These are phyloP conservation scores for Penstemon newberryi DNA, from an alignment of 257 asterid genomes.

Conservation along the genomic window DNA sequence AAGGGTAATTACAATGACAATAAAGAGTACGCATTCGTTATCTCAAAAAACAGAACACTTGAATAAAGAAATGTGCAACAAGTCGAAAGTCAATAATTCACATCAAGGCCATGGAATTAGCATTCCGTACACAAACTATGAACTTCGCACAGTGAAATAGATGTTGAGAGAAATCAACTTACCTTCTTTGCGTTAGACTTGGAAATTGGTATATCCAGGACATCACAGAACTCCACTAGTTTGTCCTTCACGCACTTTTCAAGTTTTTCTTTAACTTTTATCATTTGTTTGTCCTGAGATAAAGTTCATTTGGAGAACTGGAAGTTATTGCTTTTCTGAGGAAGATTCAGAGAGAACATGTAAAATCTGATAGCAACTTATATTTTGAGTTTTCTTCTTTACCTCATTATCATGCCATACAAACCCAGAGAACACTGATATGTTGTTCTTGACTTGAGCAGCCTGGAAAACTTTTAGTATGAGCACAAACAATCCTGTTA, in stretches of 20 bases:
- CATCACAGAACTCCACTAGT: conserved; percentile 76
- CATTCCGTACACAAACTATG: background rate
- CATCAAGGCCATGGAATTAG: background rate
- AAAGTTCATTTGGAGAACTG: conserved; percentile 19
- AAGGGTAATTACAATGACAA: too few species aligned
- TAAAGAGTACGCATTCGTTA: background rate
- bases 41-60: conserved; percentile 23
- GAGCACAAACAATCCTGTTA: conserved; percentile 8
- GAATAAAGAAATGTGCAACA: background rate
- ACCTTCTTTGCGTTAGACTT: conserved; percentile 75
- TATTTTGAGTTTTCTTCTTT: conserved; percentile 9
- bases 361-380: conserved; percentile 8
- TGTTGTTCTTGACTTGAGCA: conserved; percentile 69
- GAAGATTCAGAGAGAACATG: conserved; percentile 17
- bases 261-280: conserved; percentile 71
- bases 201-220: conserved; percentile 71
- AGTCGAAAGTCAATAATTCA: conserved; percentile 8
- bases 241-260: conserved; percentile 88
- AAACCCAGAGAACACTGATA: conserved; percentile 85
- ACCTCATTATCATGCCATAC: conserved; percentile 95
- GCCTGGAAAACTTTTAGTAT: conserved; percentile 53
- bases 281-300: conserved; percentile 79
- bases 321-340: conserved; percentile 12
- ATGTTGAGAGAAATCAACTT: conserved; percentile 27
- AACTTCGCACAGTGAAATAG: conserved; percentile 3